Conservation (phyloP, 2,329 filamentous ascomycete species). For the Dactylellina parvicollis region DNA sequence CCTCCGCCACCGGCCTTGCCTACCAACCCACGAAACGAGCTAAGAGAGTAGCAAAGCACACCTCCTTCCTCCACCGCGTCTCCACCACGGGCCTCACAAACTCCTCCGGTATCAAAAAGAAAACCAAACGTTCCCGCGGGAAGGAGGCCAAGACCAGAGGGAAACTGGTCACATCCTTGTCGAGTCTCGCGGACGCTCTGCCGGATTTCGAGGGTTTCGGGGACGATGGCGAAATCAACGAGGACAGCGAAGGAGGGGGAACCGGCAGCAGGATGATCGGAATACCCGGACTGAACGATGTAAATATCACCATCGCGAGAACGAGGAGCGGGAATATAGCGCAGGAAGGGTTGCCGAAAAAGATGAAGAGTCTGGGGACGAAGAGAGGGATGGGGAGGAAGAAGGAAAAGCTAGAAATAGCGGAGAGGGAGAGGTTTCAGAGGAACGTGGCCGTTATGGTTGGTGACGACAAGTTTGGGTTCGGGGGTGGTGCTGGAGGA, state of each 20-base stretch:
- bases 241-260: conserved; percentile 5
- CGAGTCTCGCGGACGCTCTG: conserved; percentile 45
- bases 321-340: conserved; percentile 46
- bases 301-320: conserved; percentile 41
- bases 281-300: conserved; percentile 38
- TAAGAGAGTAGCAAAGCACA: conserved; percentile 41
- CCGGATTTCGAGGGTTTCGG: conserved; percentile 48
- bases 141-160: conserved; percentile 44
- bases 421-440: conserved; percentile 47
- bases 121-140: conserved; percentile 33
- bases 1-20: background rate
- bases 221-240: conserved; percentile 12
- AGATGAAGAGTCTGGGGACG: conserved; percentile 52
- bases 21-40: conserved; percentile 48
- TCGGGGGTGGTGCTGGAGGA: background rate
- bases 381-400: conserved; percentile 42
- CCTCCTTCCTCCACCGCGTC: conserved; percentile 50
- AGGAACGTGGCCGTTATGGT: conserved; percentile 50
- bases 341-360: conserved; percentile 33
- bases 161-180: conserved; percentile 44
- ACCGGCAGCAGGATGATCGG: conserved; percentile 49
- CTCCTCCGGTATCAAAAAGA: conserved; percentile 43
- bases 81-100: conserved; percentile 38
- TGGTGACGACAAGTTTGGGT: conserved; percentile 42
- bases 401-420: conserved; percentile 45